Conservation (phyloP, 495 filamentous ascomycete species). For the Aspergillus carlsbadensis region DNA sequence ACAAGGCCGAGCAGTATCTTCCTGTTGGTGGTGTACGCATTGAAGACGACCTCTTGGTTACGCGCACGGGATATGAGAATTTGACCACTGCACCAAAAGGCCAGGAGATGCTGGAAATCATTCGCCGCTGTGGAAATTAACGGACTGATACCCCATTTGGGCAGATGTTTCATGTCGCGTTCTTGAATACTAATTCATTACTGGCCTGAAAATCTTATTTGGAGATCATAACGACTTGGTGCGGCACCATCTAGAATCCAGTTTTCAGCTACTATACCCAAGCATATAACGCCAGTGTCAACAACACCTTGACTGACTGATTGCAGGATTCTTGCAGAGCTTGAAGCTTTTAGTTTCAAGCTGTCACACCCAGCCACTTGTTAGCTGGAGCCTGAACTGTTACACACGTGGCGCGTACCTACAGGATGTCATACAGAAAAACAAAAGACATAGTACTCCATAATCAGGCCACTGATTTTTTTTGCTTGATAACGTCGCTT, state of each 20-base stretch:
- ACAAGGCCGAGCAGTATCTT: conserved; percentile 68
- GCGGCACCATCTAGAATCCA: not conserved
- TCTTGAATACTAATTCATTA: not conserved
- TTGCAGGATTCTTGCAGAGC: too few relatives aligned
- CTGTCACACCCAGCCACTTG: too few relatives aligned
- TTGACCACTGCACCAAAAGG: conserved; percentile 83
- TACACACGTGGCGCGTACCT: conserved; percentile 7
- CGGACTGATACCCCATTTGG: not conserved
- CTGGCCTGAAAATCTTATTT: not conserved
- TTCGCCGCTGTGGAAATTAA: conserved; percentile 31
- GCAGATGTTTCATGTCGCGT: too few relatives aligned
- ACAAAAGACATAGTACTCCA: not conserved
- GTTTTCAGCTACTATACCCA: not conserved
- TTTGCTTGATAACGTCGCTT: too few relatives aligned
- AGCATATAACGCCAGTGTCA: not conserved
- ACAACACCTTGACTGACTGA: too few relatives aligned
- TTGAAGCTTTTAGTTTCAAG: too few relatives aligned
- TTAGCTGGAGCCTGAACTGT: not conserved
- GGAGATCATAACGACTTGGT: not conserved
- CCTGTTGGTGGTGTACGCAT: conserved; percentile 85
- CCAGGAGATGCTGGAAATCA: conserved; percentile 62
- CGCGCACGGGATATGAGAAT: conserved; percentile 73
- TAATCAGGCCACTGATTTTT: not conserved
- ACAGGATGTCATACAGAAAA: conserved; percentile 4
- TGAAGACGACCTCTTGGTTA: conserved; percentile 88